A percentile compares a stretch with the other conserved stretches of the same genome.
These are phyloP conservation scores for Globisporangium orthogonon DNA, from an alignment of 352 stramenopile species.

Conservation along the genomic window DNA sequence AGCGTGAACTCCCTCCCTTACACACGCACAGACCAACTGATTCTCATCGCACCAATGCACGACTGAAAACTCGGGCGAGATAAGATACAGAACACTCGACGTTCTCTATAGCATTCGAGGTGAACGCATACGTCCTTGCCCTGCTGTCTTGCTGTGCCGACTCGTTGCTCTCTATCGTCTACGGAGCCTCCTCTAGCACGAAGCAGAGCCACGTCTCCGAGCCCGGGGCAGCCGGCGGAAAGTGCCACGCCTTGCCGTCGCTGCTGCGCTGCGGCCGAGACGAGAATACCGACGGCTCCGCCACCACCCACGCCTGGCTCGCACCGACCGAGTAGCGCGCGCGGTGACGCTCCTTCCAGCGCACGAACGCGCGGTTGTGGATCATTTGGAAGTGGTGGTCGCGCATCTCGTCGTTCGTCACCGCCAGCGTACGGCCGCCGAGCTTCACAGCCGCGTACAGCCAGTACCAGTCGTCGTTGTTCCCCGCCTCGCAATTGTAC, in stretches of 20 bases:
- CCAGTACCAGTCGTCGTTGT: slow-evolving; percentile 99
- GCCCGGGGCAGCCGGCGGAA: slow-evolving; percentile 24
- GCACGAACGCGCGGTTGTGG: slow-evolving; percentile 89
- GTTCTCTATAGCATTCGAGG: no score
- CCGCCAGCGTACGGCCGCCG: slow-evolving; percentile 72
- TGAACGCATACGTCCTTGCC: background rate
- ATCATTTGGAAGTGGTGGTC: slow-evolving; percentile 99
- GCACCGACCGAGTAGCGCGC: slow-evolving; percentile 85
- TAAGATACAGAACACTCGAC: no score
- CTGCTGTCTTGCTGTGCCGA: background rate
- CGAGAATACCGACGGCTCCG: slow-evolving; percentile 58
- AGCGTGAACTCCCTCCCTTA: no score
- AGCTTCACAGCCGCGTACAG: slow-evolving; percentile 92
- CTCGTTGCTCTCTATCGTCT: background rate
- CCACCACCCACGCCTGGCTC: slow-evolving; percentile 6
- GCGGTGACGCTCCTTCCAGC: slow-evolving; percentile 97
- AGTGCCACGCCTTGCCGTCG: slow-evolving; percentile 58
- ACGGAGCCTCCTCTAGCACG: slow-evolving; percentile 19
- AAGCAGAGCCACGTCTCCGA: slow-evolving; percentile 41
- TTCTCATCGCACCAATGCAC: no score
- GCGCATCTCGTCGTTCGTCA: slow-evolving; percentile 99
- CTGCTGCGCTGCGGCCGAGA: slow-evolving; percentile 49
- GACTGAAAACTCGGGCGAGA: no score
- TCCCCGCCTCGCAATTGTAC: slow-evolving; percentile 91
- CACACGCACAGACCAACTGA: no score